Conservation (phyloP, 371 early-diverging fungal species). For the Coemansia sp. region DNA sequence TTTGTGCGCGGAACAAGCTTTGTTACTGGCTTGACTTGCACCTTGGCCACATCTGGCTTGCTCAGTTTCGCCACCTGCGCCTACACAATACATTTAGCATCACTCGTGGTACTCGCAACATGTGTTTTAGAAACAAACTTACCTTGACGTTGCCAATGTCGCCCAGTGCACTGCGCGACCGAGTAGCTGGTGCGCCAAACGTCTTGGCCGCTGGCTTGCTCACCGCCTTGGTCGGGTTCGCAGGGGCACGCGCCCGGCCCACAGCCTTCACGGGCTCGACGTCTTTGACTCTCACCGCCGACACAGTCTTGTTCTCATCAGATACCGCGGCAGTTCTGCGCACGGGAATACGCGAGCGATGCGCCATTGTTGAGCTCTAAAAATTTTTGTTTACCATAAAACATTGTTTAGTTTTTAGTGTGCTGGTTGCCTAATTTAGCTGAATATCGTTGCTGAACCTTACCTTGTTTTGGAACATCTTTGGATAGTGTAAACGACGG, state of each 20-base stretch:
- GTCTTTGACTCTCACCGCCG: slow-evolving; percentile 17
- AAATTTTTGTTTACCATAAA: slow-evolving; percentile 4
- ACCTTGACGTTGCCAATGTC: slow-evolving; percentile 30
- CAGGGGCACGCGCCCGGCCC: background rate
- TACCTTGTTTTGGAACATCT: slow-evolving; percentile 49
- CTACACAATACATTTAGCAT: background rate
- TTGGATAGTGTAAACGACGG: background rate
- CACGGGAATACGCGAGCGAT: slow-evolving; percentile 42
- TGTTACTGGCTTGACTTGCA: slow-evolving; percentile 4
- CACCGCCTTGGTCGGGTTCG: background rate
- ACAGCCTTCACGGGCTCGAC: slow-evolving; percentile 17
- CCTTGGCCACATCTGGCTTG: slow-evolving; percentile 30
- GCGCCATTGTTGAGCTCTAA: slow-evolving; percentile 37
- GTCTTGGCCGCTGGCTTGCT: slow-evolving; percentile 15
- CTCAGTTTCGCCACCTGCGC: slow-evolving; percentile 12
- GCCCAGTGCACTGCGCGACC: slow-evolving; percentile 28
- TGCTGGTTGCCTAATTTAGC: too few relatives aligned
- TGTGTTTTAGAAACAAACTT: background rate
- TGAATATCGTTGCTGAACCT: too few relatives aligned
- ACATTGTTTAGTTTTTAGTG: background rate
- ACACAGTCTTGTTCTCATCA: slow-evolving; percentile 35
- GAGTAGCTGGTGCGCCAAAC: slow-evolving; percentile 15
- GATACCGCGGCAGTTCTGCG: slow-evolving; percentile 22
- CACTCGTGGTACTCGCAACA: background rate
- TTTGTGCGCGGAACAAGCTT: slow-evolving; percentile 5